Evolutionary conservation across 352 stramenopile genomes (phyloP), one percentile per base, ranked within the genome.

Genomic region (Halophytophthora batemanensis): DNA sequence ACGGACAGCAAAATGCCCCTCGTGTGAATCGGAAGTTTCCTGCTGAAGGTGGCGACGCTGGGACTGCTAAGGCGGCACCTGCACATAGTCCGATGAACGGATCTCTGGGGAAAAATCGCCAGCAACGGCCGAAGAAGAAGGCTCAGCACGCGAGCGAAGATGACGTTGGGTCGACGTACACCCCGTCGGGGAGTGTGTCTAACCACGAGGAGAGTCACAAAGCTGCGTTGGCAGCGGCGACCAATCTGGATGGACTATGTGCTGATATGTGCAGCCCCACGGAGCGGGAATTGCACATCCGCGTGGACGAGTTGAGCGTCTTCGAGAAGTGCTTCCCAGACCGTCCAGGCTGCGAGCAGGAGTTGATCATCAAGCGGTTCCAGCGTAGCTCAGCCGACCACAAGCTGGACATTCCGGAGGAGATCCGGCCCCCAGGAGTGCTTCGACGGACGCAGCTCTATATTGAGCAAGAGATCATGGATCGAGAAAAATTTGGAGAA

Each of bases 281-380:
- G 8, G 86, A 96, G 58, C 68, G 83, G 13, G 86, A 95, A 48
- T 61, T 93, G 38, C 84, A 93, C 51, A 89, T 93, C 38, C 78
- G 82, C 14, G 77, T 92, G 10, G 85, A 96, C 39, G 86, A 96
- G 45, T 49, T 96, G 43, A 94, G 85, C 44, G 59, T 87, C 2
- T 96, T 93, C 40, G 86, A 96, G 50, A 95, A 94, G 36, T 84
- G 72, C 39, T 89, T 82, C 44, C 78, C 82, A 2, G 69, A 71
- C 21, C 43, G 74, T 7, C 71, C 76, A n/a, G 75, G 77, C 1
- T 66, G 45, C 10, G 78, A 92, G 46, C 68, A 70, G 2, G 71
- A 90, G 6, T 53, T 86, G 45, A 93, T 93, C 52, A 82, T 96
- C 43, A 96, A 96, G 59, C 78, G 81, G 21, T 96, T 94, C 45